Base-by-base conservation (phyloP, 2,329 filamentous ascomycete species). In the Fusarium sp. region DNA sequence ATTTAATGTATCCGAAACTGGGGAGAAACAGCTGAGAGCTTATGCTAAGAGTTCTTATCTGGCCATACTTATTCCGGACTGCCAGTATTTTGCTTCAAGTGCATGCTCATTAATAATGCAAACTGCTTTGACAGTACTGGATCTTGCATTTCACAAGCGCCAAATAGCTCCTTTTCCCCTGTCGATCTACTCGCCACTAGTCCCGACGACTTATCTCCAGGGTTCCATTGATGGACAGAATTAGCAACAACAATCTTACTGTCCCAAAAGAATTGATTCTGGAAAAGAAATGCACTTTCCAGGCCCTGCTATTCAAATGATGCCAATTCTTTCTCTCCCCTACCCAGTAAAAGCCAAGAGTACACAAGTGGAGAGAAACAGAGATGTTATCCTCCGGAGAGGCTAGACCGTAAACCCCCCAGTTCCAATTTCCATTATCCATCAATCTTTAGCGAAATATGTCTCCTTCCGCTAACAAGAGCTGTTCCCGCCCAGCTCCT, bases 401-500 rank as follows among this genome's bases (percentile, higher is more conserved):
- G 34, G 34, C 34, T 62, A 64, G 38, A 20, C 57, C n/a, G 29
- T 62, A 15, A 29, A n/a, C 20, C 25, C 59, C 57, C 41, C 40
- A 22, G 40, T 46, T 43, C 54, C 45, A 66, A 66, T 61, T 66
- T 61, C 56, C 40, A 34, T 59, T 27, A 24, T 41, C 41, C 30
- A 15, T 56, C 43, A 53, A 56, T 18, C 34, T 18, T 38, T 46
- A 58, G 59, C 59, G 56, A 65, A 65, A 43, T 44, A 24, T 46
- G 34, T 54, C 45, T 34, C 43, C 48, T 63, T 57, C 61, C 56
- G 52, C 66, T 52, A 27, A 53, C 53, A 65, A 69, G 65, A 61
- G 34, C 49, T 38, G 34, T 58, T 70, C 67, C 67, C 67, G 67
- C 67, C 56, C 30, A 57, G 63, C 48, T 34, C 62, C 49, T 70